Conservation (phyloP, 2,329 filamentous ascomycete species). For the Sphaerostilbella broomeana region DNA sequence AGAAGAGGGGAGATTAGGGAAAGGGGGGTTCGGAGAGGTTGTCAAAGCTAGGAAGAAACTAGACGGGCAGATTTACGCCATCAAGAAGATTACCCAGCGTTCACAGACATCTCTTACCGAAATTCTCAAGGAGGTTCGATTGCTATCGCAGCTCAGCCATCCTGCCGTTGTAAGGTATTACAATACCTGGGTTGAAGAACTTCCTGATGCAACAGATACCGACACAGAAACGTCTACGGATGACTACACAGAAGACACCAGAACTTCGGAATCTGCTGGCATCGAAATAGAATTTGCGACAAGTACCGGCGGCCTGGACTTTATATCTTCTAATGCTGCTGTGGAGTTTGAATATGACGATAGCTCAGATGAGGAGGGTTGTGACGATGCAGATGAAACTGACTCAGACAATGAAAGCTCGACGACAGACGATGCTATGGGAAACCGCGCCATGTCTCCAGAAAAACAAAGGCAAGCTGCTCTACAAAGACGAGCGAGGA, state of each 20-base stretch:
- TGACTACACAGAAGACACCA: constrained; percentile 32
- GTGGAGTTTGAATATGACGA: constrained; percentile 71
- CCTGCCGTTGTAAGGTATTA: constrained; percentile 84
- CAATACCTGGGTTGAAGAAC: constrained; percentile 86
- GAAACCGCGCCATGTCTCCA: constrained; percentile 23
- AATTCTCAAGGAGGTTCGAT: constrained; percentile 74
- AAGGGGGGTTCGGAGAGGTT: constrained; percentile 93
- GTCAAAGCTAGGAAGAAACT: constrained; percentile 93
- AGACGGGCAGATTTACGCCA: constrained; percentile 87
- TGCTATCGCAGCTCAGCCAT: constrained; percentile 89
- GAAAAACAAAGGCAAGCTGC: constrained; percentile 25
- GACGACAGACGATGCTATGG: constrained; percentile 26
- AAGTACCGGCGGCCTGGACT: constrained; percentile 80
- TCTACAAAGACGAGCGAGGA: constrained; percentile 28
- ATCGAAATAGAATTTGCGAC: constrained; percentile 54
- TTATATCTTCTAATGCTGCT: constrained; percentile 80
- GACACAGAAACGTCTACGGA: constrained; percentile 53
- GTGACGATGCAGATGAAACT: constrained; percentile 41
- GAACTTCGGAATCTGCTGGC: constrained; percentile 33
- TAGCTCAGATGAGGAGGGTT: constrained; percentile 36
- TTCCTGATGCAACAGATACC: constrained; percentile 45
- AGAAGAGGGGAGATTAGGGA: constrained; percentile 81
- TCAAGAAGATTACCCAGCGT: constrained; percentile 90
- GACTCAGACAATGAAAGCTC: constrained; percentile 41
- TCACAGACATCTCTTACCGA: constrained; percentile 74